These are phyloP conservation scores for Populus trichocarpa DNA, from an alignment of 441 rosid species.

Conservation along the genomic window DNA sequence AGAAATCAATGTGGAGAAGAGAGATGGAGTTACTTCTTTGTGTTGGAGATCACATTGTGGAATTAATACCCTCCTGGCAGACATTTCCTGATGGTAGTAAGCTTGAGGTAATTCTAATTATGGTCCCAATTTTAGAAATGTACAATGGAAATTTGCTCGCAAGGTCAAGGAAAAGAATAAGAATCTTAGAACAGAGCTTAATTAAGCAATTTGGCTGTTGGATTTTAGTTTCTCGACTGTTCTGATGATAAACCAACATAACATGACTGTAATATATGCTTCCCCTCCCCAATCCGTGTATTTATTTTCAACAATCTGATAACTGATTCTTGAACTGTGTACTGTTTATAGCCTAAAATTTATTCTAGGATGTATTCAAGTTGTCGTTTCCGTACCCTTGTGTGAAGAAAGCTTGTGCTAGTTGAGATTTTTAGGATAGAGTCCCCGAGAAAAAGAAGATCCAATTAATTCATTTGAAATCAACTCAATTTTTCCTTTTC, in stretches of 20 bases:
- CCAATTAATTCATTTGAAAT: neutral
- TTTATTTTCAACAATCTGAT: neutral
- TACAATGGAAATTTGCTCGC: neutral
- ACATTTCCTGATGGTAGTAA: conserved; percentile 83
- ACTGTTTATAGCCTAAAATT: neutral
- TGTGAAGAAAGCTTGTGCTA: neutral
- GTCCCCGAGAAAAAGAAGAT: neutral
- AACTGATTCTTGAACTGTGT: neutral
- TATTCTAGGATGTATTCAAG: neutral
- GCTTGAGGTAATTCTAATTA: conserved; percentile 63
- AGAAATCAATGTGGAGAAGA: conserved; percentile 90
- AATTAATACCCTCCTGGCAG: conserved; percentile 77
- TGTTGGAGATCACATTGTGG: conserved; percentile 87
- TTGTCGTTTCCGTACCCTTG: neutral
- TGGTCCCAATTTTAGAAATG: conserved; percentile 3
- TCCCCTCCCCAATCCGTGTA: neutral
- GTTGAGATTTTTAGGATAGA: neutral
- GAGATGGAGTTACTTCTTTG: conserved; percentile 93
- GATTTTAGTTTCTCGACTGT: neutral
- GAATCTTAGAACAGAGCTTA: neutral
- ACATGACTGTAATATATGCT: neutral
- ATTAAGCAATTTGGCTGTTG: neutral
- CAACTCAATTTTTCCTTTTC: neutral
- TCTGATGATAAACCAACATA: neutral
- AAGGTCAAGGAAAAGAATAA: neutral